A percentile compares a stretch with the other conserved stretches of the same genome.
Evolutionary conservation across 208 protist species (phyloP).

Genomic region (Trichomonas vaginalis): DNA sequence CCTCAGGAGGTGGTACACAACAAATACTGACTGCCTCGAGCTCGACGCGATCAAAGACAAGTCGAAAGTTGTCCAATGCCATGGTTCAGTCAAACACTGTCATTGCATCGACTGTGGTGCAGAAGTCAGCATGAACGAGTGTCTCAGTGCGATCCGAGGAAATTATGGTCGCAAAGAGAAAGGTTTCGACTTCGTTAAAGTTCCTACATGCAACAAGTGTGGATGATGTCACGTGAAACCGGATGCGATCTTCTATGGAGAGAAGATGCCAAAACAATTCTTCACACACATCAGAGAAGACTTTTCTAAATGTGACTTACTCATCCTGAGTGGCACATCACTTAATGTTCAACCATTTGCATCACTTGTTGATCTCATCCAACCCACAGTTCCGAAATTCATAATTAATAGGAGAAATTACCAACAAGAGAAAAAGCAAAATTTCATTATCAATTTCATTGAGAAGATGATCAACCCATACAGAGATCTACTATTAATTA

Average conservation of each 20-base stretch:
- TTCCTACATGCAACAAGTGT: not conserved
- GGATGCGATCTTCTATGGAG: not conserved
- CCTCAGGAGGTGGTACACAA: not conserved
- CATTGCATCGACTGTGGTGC: not conserved
- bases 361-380: not conserved
- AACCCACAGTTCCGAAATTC: not conserved
- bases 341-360: not conserved
- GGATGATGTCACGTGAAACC: not conserved
- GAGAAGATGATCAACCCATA: too few species aligned
- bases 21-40: not conserved
- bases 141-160: not conserved
- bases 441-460: too few species aligned
- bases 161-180: not conserved
- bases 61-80: not conserved
- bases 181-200: not conserved
- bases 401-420: not conserved
- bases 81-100: not conserved
- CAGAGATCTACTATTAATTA: too few species aligned
- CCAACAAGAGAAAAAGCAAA: too few species aligned
- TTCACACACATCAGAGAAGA: not conserved
- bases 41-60: not conserved
- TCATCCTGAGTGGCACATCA: not conserved
- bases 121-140: not conserved
- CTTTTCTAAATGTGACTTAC: not conserved
- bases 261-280: not conserved